phyloP scores from a whole-genome alignment of 805 yeast species.

The Yarrowia bubula region DNA sequence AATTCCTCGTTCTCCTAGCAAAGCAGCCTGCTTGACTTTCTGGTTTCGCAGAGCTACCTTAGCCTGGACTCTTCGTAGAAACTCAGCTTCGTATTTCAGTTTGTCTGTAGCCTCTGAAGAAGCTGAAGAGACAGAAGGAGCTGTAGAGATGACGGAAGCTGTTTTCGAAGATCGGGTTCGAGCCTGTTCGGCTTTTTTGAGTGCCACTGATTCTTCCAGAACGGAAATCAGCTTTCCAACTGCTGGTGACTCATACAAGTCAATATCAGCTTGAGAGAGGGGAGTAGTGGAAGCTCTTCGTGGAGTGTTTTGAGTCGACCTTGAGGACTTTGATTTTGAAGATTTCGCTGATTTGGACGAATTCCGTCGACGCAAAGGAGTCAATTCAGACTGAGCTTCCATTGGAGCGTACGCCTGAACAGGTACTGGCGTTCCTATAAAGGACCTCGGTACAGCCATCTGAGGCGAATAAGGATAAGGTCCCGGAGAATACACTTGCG shows the following conservation, averaged over 20 bases:
- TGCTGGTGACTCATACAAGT: background rate
- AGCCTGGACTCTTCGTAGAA: background rate
- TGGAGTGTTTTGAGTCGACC: background rate
- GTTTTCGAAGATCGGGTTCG: background rate
- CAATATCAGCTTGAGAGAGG: background rate
- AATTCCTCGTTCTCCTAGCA: background rate
- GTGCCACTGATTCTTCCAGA: background rate
- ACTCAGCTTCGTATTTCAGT: constrained; percentile 6
- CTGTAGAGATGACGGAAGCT: background rate
- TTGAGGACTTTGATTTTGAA: background rate
- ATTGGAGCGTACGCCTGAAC: background rate
- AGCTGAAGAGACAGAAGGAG: background rate
- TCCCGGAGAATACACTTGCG: background rate
- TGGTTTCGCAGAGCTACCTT: constrained; percentile 3
- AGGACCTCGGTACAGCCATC: background rate
- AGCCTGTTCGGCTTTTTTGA: background rate
- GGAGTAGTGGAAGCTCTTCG: background rate
- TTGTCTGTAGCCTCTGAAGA: background rate
- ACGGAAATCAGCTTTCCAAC: constrained; percentile 9
- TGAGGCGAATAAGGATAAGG: background rate
- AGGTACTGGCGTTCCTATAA: background rate
- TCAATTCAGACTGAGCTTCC: background rate
- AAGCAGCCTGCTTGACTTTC: constrained; percentile 17
- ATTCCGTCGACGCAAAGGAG: background rate
- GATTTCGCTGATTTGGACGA: background rate